Evolutionary conservation across 176 grass and related monocot species (phyloP), one percentile per base, ranked within the genome.

Genomic region (Pharus latifolius): DNA sequence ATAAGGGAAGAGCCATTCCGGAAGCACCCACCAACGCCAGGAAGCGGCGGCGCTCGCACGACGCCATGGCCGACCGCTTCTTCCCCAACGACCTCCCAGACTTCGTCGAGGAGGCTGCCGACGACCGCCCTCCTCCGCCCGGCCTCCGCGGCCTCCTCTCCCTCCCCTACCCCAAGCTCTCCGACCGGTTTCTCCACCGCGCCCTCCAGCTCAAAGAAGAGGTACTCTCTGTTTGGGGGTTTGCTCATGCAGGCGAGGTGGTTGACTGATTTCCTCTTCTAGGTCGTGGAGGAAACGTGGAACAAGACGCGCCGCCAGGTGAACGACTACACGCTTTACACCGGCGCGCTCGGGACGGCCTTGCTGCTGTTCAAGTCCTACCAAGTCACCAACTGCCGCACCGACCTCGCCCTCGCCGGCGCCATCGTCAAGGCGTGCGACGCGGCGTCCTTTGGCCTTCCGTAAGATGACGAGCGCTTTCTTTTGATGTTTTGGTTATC

Each of bases 231-330:
- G 4, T 16, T 25, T 40, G 49, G 31, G 45, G 5, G 26, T 41
- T 25, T 47, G 24, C 49, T 6, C 58, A 5, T 47, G 40, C 68
- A 60, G 68, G 45, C 69, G 22, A 74, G 54, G 63, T 85, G 84
- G 32, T 92, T 78, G 59, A 60, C 56, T 34, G 69, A 78, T 78
- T 56, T 60, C 45, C 44, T 61, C 31, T 8, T 12, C 64, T 77
- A 96, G 92, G 83, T 96, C 56, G 85, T 92, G 69, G 76, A 82
- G 74, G 88, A 92, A 76, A 87, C 88, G 7, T 96, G 92, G 88
- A 32, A 61, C 12, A 81, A 74, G 18, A 55, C 62, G 10, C 56
- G 69, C 37, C 69, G 67, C 23, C 59, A 74, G 29, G 80, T 77
- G 44, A 87, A 73, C 40, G 92, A 96, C 60, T 89, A 89, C 57